phyloP scores from a whole-genome alignment of 495 filamentous ascomycete species.

The Peziza echinospora region DNA sequence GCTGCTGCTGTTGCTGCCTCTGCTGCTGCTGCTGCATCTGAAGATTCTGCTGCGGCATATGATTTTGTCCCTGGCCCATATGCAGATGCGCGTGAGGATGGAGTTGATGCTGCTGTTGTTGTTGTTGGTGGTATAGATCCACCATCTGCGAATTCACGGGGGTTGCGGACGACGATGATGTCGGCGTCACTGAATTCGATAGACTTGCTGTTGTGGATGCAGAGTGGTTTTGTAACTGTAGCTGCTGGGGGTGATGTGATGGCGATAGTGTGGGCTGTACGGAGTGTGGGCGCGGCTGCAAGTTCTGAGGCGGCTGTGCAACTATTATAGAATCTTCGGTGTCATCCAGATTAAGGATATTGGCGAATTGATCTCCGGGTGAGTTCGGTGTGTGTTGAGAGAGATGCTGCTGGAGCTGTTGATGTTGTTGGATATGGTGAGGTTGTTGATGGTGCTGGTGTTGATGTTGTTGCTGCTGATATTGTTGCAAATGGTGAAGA shows the following conservation, averaged over 20 bases:
- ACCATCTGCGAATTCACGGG: too few species aligned
- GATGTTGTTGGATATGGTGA: neutral
- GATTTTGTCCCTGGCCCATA: conserved; percentile 3
- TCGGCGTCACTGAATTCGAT: too few species aligned
- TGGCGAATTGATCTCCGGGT: too few species aligned
- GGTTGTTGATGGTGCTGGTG: conserved; percentile 10
- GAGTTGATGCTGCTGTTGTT: conserved; percentile 13
- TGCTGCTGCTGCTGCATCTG: conserved; percentile 8
- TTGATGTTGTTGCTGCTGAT: conserved; percentile 11
- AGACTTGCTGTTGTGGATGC: too few species aligned
- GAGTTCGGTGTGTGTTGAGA: too few species aligned
- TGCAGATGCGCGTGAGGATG: conserved; percentile 3
- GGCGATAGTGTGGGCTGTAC: neutral
- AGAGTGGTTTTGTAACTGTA: too few species aligned
- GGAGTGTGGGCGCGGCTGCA: conserved; percentile 4
- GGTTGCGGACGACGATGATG: too few species aligned
- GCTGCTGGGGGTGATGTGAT: neutral
- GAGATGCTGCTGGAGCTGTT: conserved; percentile 1
- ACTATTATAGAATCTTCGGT: too few species aligned
- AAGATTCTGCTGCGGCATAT: conserved; percentile 10
- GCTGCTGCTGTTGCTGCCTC: neutral
- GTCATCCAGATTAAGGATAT: too few species aligned
- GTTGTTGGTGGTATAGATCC: conserved; percentile 4
- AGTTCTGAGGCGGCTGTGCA: neutral
- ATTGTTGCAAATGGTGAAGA: conserved; percentile 2